These are phyloP conservation scores for Sporothrix phasma DNA, from an alignment of 2,329 filamentous ascomycete genomes.

Conservation along the genomic window DNA sequence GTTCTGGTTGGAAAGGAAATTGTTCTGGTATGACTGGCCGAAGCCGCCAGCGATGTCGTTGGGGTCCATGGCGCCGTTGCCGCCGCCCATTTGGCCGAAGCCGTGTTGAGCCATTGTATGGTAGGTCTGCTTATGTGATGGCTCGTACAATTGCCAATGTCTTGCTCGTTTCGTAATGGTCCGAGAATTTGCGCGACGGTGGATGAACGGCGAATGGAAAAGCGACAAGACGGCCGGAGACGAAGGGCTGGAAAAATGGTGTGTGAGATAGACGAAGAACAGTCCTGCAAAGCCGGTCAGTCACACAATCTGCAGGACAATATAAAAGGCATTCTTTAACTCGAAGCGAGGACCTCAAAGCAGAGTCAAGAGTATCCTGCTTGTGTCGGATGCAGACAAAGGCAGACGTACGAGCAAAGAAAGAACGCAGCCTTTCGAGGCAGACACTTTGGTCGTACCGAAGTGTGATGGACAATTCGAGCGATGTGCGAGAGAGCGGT, in stretches of 20 bases:
- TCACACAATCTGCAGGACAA: neutral
- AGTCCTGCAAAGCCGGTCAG: neutral
- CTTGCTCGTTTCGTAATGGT: neutral
- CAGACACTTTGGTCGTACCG: neutral
- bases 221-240: neutral
- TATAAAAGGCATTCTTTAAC: neutral
- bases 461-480: neutral
- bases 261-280: neutral
- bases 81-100: slow-evolving; percentile 47
- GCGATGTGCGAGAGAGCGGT: neutral
- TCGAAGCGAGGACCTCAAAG: neutral
- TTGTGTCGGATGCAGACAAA: neutral
- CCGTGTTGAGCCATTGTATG: slow-evolving; percentile 43
- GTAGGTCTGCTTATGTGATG: neutral
- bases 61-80: slow-evolving; percentile 56
- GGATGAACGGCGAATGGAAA: neutral
- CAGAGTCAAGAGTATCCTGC: neutral
- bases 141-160: neutral
- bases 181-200: too few species aligned
- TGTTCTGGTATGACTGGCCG: slow-evolving; percentile 53
- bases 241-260: neutral
- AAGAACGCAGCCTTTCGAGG: slow-evolving; percentile 15
- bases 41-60: slow-evolving; percentile 67
- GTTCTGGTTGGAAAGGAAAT: slow-evolving; percentile 42
- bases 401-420: neutral